A percentile compares a stretch with the other conserved stretches of the same genome.
phyloP scores from a whole-genome alignment of 129 eudicot genomes.

The Daucus carota region DNA sequence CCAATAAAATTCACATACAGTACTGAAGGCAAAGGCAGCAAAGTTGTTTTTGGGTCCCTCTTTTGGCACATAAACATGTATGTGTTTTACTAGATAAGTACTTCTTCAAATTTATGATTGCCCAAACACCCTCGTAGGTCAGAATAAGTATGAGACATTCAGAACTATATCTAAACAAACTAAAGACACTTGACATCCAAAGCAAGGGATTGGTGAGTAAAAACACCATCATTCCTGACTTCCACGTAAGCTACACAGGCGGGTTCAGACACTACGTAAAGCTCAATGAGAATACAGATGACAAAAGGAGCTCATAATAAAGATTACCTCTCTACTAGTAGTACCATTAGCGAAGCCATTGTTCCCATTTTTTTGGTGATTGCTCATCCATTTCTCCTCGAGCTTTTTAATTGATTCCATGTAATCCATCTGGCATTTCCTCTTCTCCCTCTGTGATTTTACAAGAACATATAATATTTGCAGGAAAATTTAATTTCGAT shows the following conservation, averaged over 20 bases:
- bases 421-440: constrained; percentile 96
- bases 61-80: background rate
- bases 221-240: background rate
- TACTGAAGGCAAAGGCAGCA: background rate
- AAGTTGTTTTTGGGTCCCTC: background rate
- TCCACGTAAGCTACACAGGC: background rate
- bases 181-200: background rate
- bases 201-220: background rate
- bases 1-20: background rate
- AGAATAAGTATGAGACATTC: background rate
- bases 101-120: background rate
- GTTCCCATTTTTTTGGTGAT: constrained; percentile 53
- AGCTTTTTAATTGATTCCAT: constrained; percentile 96
- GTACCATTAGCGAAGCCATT: constrained; percentile 47
- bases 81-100: background rate
- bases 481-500: background rate
- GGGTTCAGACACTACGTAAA: no score
- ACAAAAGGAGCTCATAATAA: background rate
- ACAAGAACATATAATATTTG: constrained; percentile 10
- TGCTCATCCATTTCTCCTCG: constrained; percentile 87
- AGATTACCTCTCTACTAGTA: constrained; percentile 45
- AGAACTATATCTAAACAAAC: background rate
- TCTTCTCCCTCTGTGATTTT: constrained; percentile 75
- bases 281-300: background rate
- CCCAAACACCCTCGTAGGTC: background rate